A percentile compares a stretch with the other conserved stretches of the same genome.
phyloP scores from a whole-genome alignment of 441 rosid genomes.

The Erysimum pusillum region DNA sequence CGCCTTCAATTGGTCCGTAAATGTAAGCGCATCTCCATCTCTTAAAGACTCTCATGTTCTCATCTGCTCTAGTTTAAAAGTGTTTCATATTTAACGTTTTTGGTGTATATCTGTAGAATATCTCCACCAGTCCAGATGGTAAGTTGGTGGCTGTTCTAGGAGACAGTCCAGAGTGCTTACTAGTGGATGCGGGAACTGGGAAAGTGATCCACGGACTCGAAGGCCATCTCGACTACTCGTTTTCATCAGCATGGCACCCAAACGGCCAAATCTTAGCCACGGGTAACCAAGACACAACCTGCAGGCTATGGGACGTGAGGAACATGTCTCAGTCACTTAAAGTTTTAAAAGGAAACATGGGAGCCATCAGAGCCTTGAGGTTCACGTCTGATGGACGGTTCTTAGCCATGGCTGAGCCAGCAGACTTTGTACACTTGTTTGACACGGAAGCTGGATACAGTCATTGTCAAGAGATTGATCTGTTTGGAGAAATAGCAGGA shows the following conservation, averaged over 20 bases:
- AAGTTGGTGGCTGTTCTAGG: slow-evolving; percentile 71
- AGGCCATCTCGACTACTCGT: slow-evolving; percentile 81
- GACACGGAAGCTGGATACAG: slow-evolving; percentile 55
- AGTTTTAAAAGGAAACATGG: slow-evolving; percentile 79
- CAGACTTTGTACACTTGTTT: slow-evolving; percentile 70
- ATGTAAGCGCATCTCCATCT: slow-evolving; percentile 54
- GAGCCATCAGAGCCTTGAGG: slow-evolving; percentile 77
- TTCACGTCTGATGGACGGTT: slow-evolving; percentile 67
- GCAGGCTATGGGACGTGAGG: slow-evolving; percentile 79
- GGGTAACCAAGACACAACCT: slow-evolving; percentile 83
- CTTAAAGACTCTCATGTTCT: background rate
- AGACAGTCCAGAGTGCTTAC: slow-evolving; percentile 66
- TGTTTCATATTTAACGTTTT: background rate
- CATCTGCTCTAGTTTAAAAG: background rate
- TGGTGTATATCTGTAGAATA: slow-evolving; percentile 49
- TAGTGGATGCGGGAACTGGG: slow-evolving; percentile 69
- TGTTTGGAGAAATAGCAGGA: slow-evolving; percentile 78
- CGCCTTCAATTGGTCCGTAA: slow-evolving; percentile 69
- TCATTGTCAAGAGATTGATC: slow-evolving; percentile 75
- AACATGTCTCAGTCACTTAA: slow-evolving; percentile 60
- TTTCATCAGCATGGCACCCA: slow-evolving; percentile 83
- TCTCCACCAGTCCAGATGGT: slow-evolving; percentile 69
- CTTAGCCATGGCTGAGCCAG: slow-evolving; percentile 79
- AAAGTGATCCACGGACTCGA: slow-evolving; percentile 56
- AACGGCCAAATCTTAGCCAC: slow-evolving; percentile 74